Evolutionary conservation across 2,329 filamentous ascomycete genomes (phyloP), one percentile per base, ranked within the genome.

Genomic region (Aspergillus glaucus): DNA sequence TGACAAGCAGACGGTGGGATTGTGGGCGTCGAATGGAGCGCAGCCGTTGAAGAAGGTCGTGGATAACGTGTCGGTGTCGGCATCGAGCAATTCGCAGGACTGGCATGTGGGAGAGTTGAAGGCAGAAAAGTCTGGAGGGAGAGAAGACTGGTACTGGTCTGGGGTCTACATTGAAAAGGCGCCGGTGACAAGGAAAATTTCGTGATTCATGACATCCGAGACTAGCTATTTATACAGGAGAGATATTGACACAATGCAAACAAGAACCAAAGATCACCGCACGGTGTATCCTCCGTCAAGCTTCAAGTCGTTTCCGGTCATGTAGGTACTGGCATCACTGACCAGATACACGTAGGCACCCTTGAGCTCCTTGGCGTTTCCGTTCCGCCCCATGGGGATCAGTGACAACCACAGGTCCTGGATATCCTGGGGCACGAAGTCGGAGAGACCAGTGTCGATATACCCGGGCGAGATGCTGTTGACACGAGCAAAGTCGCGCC

Each of bases 91-190:
- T 63, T 85, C 84, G 36, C 77, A 76, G 2, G 85, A 88, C 62
- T 88, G 83, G 82, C 85, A 89, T 67, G 66, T 89, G 43, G 85
- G 85, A 50, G 79, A 86, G 21, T 72, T 88, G 46, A 79, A 86
- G 55, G 72, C 88, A 48, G 80, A 83, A 10, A 80, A 80, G 1
- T 77, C 78, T 43, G 65, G 81, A 61, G 3, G 70, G 64, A 34
- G 66, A 2, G 85, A 87, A 72, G 84, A 88, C 61, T 83, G 84
- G 73, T 87, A 80, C 64, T 88, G 86, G 69, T 84, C 79, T 3
- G 84, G 85, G 7, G 81, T 87, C 3, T 88, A 86, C 59, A 75
- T 88, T 44, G 85, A 88, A 75, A 75, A 71, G 43, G 82, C 79
- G 3, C 62, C 69, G 1, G 50, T 76, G 30, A 76, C 67, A 3